phyloP scores from a whole-genome alignment of 176 grass and related monocot genomes.

The Secale cereale region DNA sequence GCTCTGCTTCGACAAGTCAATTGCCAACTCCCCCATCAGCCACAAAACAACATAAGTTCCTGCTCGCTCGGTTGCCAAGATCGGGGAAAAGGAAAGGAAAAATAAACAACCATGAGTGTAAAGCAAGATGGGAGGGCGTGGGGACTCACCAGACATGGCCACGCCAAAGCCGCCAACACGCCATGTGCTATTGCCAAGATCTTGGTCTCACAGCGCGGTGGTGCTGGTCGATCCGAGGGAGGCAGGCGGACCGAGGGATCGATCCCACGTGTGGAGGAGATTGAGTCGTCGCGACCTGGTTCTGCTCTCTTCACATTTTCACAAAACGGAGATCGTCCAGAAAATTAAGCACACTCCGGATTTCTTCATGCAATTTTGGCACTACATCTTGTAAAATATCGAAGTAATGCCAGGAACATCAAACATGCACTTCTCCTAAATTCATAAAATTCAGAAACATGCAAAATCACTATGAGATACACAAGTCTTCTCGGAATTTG shows the following conservation, averaged over 20 bases:
- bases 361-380: no score
- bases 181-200: conserved; percentile 34
- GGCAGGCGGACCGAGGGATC: conserved; percentile 8
- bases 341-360: no score
- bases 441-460: no score
- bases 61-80: neutral
- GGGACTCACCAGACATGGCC: conserved; percentile 37
- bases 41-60: neutral
- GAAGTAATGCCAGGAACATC: no score
- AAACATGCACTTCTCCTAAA: no score
- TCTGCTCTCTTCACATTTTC: no score
- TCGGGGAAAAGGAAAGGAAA: neutral
- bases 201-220: conserved; percentile 39
- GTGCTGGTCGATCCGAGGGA: conserved; percentile 39
- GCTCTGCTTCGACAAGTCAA: conserved; percentile 53
- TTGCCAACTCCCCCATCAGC: conserved; percentile 3
- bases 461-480: no score
- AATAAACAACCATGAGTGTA: conserved; percentile 24
- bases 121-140: conserved; percentile 28
- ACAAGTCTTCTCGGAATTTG: no score
- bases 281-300: neutral
- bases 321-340: no score
- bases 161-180: conserved; percentile 11
- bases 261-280: conserved; percentile 35
- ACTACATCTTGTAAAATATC: no score